A percentile compares a stretch with the other conserved stretches of the same genome.
Evolutionary conservation across 768 basidiomycete genomes (phyloP).

Genomic region (Gelatoporia subvermispora): DNA sequence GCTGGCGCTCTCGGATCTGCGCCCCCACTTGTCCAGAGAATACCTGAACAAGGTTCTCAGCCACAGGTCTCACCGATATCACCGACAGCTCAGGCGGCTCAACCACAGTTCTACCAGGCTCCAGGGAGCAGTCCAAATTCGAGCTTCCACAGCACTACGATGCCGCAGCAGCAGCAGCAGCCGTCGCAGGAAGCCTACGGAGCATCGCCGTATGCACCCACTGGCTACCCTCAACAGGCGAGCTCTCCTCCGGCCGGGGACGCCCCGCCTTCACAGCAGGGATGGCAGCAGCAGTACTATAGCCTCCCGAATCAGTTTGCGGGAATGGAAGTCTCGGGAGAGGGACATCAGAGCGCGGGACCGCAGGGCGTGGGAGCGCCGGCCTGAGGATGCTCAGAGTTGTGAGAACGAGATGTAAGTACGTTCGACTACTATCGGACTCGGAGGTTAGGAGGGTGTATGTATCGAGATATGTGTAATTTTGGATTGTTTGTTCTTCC

Average conservation of each 20-base stretch:
- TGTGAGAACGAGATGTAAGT: no score
- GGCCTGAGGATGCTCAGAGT: slow-evolving; percentile 7
- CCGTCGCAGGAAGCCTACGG: slow-evolving; percentile 12
- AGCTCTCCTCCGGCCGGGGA: background rate
- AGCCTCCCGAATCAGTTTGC: slow-evolving; percentile 21
- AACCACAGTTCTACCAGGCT: background rate
- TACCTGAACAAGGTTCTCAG: no score
- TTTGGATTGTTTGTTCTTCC: no score
- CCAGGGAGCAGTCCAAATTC: slow-evolving; percentile 5
- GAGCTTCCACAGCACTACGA: slow-evolving; percentile 4
- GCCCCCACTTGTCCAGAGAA: background rate
- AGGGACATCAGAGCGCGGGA: slow-evolving; percentile 9
- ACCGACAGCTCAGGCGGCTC: no score
- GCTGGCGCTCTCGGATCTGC: background rate
- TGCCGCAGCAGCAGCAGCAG: background rate
- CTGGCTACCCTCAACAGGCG: background rate
- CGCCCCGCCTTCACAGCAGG: slow-evolving; percentile 1
- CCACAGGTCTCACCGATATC: no score
- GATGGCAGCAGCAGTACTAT: slow-evolving; percentile 15
- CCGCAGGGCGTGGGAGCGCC: slow-evolving; percentile 21
- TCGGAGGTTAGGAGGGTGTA: no score
- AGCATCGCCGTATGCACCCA: slow-evolving; percentile 16
- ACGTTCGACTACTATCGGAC: no score
- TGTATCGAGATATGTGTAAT: no score
- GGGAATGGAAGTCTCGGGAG: slow-evolving; percentile 16